These are phyloP conservation scores for Taiwanofungus camphoratus DNA, from an alignment of 1,284 basidiomycete genomes.

Conservation along the genomic window DNA sequence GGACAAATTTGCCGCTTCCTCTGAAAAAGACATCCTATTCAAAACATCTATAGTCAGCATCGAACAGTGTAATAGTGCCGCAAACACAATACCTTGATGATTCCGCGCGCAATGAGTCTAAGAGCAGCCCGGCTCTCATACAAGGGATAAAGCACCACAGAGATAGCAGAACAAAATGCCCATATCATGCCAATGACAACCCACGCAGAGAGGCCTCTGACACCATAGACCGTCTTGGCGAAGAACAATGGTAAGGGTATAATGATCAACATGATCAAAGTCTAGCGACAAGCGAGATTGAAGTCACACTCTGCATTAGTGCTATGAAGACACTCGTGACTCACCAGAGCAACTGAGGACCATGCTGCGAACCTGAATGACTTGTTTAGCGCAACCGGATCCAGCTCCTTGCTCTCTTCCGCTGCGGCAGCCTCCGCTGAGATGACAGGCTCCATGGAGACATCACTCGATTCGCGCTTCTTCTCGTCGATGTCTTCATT, in stretches of 20 bases:
- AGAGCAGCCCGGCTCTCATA: slow-evolving; percentile 77
- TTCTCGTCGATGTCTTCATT: slow-evolving; percentile 36
- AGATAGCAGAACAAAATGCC: slow-evolving; percentile 71
- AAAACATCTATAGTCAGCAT: neutral
- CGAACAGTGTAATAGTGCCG: neutral
- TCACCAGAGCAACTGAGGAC: slow-evolving; percentile 61
- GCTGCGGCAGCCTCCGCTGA: slow-evolving; percentile 31
- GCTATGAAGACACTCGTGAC: slow-evolving; percentile 21
- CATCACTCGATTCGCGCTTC: slow-evolving; percentile 27
- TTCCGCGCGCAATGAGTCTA: slow-evolving; percentile 49
- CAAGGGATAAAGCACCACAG: slow-evolving; percentile 80
- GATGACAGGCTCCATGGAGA: slow-evolving; percentile 26
- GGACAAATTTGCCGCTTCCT: slow-evolving; percentile 10
- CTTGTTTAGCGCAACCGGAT: slow-evolving; percentile 54
- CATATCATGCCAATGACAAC: slow-evolving; percentile 77
- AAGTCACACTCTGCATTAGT: neutral
- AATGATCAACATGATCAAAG: slow-evolving; percentile 59
- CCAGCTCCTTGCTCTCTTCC: slow-evolving; percentile 50
- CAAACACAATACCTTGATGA: slow-evolving; percentile 46
- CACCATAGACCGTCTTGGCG: slow-evolving; percentile 65
- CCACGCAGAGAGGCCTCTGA: slow-evolving; percentile 70
- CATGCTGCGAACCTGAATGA: slow-evolving; percentile 76
- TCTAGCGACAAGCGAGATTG: slow-evolving; percentile 31
- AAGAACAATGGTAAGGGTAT: slow-evolving; percentile 85
- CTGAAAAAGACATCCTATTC: slow-evolving; percentile 10